Conservation (phyloP, 2,329 filamentous ascomycete genomes). For the Dothistroma septosporum region DNA sequence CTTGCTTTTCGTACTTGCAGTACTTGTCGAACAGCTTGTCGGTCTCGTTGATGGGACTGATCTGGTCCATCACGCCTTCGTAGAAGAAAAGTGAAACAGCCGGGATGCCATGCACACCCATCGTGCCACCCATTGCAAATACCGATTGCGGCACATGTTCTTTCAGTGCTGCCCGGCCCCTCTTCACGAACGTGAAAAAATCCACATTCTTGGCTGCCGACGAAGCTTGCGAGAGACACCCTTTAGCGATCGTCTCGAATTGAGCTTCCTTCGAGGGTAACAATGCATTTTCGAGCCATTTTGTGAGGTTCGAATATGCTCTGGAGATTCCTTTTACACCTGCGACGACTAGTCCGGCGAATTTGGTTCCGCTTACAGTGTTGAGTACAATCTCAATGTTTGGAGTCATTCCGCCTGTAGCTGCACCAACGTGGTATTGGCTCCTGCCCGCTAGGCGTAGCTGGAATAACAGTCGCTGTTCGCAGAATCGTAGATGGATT, state of each 20-base stretch:
- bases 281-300: constrained; percentile 25
- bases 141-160: constrained; percentile 18
- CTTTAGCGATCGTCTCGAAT: constrained; percentile 27
- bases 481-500: constrained; percentile 15
- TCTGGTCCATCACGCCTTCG: constrained; percentile 45
- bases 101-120: constrained; percentile 39
- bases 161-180: constrained; percentile 26
- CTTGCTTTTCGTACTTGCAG: constrained; percentile 28
- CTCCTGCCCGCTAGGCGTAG: constrained; percentile 23
- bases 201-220: constrained; percentile 32
- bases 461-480: constrained; percentile 35
- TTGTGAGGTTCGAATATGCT: constrained; percentile 29
- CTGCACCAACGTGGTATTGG: constrained; percentile 36
- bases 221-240: constrained; percentile 16
- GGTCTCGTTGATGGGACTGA: constrained; percentile 40
- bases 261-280: constrained; percentile 27
- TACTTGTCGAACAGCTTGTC: constrained; percentile 41
- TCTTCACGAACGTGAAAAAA: constrained; percentile 39
- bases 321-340: constrained; percentile 30
- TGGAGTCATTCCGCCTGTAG: constrained; percentile 46
- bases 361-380: constrained; percentile 30
- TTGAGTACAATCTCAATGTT: constrained; percentile 38
- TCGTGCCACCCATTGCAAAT: constrained; percentile 27
- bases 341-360: constrained; percentile 30
- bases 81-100: constrained; percentile 47